phyloP scores from a whole-genome alignment of 306 rosid genomes.

The Ziziphus jujuba region DNA sequence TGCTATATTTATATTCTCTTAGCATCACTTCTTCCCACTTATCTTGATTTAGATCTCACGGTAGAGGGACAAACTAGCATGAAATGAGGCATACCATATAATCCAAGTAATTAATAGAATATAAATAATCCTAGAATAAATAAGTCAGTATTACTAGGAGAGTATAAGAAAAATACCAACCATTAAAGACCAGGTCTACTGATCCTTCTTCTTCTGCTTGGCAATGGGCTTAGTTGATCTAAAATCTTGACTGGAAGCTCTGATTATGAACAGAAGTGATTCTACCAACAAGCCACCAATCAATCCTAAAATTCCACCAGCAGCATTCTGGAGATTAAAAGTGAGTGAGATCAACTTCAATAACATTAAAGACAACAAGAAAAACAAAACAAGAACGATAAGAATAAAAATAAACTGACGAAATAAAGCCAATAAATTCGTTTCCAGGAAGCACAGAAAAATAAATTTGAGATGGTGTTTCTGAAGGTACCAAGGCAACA shows the following conservation, averaged over 20 bases:
- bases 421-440: constrained; percentile 6
- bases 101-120: too few relatives aligned
- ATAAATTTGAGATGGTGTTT: neutral
- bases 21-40: too few relatives aligned
- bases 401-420: neutral
- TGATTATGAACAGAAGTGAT: constrained; percentile 82
- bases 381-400: neutral
- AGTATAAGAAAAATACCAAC: neutral
- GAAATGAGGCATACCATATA: too few relatives aligned
- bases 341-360: neutral
- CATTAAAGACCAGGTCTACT: constrained; percentile 28
- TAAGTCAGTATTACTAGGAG: neutral
- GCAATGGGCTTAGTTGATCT: constrained; percentile 47
- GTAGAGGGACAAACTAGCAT: too few relatives aligned
- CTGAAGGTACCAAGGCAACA: constrained; percentile 63
- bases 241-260: constrained; percentile 41
- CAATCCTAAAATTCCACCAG: constrained; percentile 88
- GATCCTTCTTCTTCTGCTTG: constrained; percentile 71
- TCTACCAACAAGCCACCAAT: constrained; percentile 88
- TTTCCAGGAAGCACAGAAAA: neutral
- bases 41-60: too few relatives aligned
- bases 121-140: neutral
- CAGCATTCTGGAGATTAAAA: constrained; percentile 64
- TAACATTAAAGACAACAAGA: constrained; percentile 1
- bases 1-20: too few relatives aligned